phyloP scores from a whole-genome alignment of 106 monocot genomes.

The Allium cepa region DNA sequence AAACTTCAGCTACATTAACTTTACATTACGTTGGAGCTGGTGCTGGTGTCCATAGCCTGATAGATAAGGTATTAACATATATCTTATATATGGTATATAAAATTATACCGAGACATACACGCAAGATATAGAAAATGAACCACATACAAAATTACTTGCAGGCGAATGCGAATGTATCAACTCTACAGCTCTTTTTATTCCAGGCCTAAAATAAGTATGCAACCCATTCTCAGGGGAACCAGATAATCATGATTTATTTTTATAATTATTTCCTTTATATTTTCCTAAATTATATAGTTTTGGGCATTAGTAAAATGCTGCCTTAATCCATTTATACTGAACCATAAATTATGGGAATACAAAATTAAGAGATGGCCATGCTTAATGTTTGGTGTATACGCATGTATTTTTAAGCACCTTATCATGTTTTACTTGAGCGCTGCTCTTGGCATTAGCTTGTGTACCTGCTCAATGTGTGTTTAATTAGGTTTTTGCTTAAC shows the following conservation, averaged over 20 bases:
- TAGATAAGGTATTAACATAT: conserved; percentile 56
- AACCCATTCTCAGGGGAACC: too few relatives aligned
- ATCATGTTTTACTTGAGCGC: neutral
- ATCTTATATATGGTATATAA: too few relatives aligned
- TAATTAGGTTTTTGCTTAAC: too few relatives aligned
- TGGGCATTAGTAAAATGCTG: too few relatives aligned
- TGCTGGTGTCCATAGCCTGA: conserved; percentile 40
- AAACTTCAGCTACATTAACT: conserved; percentile 23
- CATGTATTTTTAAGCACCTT: neutral
- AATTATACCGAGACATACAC: neutral
- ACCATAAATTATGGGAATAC: too few relatives aligned
- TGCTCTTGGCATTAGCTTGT: neutral
- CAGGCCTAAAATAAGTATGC: conserved; percentile 47
- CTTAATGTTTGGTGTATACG: neutral
- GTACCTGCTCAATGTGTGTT: neutral
- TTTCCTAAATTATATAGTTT: too few relatives aligned
- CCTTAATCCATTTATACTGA: too few relatives aligned
- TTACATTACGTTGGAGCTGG: conserved; percentile 44
- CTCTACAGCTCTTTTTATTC: conserved; percentile 15
- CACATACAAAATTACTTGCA: conserved; percentile 12
- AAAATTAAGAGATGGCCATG: too few relatives aligned
- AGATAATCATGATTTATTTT: too few relatives aligned
- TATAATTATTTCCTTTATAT: too few relatives aligned
- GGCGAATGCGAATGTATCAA: conserved; percentile 76
- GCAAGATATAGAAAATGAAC: too few relatives aligned